Base-by-base conservation (phyloP, 2,329 filamentous ascomycete genomes). In the Penicillium fuscoglaucum region DNA sequence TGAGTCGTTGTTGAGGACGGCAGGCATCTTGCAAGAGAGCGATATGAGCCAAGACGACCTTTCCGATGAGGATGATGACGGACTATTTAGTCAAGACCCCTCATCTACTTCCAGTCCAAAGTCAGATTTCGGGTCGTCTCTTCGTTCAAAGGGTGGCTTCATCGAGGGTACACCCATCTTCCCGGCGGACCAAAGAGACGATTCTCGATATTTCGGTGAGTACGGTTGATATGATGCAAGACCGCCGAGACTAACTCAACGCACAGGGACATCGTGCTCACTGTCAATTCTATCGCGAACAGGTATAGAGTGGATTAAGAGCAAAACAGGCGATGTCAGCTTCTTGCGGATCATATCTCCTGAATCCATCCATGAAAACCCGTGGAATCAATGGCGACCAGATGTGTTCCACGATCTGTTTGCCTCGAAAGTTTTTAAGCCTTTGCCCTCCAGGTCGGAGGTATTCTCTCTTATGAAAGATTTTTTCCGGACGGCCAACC, bases 281-380 rank as follows among this genome's bases (percentile, higher is more conserved):
- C 95, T 96, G 75, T 97, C 93, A 58, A 97, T 98, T 66, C 93
- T 98, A 78, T 97, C 93, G 0, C 91, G 91, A 39, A 95, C 96
- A 73, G 93, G 93, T 40, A 93, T 98, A 56, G 89, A 96, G 72
- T 98, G 95, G 93, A 93, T 98, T 56, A 96, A 96, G 68, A 87
- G 91, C 63, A 96, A 93, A 79, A 96, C 92, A 2, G 93, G 93
- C n/a, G 93, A 98, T 70, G 84, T 82, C 31, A 93, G 90, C 0
- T 97, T 97, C 75, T 89, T 96, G 71, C 84, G 88, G 56, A 93
- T 96, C 85, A 91, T 98, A 57, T 87, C 87, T 2, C 87, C 90
- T 50, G 88, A 92, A 35, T 90, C 89, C 5, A 86, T 90, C 48
- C 89, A 95, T 64, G 90, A 96, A 68, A 88, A 91, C 74, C 93